Evolutionary conservation across 192 early-diverging fungal genomes (phyloP).

Genomic region (Funneliformis mosseae): DNA sequence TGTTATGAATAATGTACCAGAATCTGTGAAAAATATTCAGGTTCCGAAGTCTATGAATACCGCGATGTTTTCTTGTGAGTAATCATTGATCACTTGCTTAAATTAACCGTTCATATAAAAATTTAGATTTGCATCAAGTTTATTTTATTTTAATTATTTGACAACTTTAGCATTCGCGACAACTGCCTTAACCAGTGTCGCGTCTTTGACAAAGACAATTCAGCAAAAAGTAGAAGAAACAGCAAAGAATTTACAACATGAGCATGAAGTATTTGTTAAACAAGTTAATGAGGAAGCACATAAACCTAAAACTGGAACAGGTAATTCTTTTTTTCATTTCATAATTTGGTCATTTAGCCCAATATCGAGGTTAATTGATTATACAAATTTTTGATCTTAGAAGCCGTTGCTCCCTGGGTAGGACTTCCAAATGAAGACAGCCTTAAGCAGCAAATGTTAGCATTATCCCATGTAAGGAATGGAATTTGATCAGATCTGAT

Average conservation of each 20-base stretch:
- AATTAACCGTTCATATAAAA: background rate
- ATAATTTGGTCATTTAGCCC: background rate
- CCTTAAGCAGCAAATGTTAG: conserved; percentile 52
- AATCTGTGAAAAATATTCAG: conserved; percentile 10
- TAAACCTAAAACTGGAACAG: conserved; percentile 43
- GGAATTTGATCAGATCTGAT: background rate
- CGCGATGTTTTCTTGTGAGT: background rate
- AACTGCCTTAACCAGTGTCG: conserved; percentile 28
- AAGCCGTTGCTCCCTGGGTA: conserved; percentile 53
- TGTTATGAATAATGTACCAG: conserved; percentile 20
- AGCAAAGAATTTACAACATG: conserved; percentile 47
- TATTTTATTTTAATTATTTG: background rate
- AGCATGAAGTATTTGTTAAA: conserved; percentile 53
- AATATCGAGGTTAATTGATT: background rate
- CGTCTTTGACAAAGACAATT: conserved; percentile 15
- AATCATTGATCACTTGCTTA: background rate
- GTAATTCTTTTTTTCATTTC: conserved; percentile 30
- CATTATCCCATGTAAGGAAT: conserved; percentile 49
- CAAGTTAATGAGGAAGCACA: conserved; percentile 47
- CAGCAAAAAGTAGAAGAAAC: conserved; percentile 35
- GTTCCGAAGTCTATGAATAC: conserved; percentile 13
- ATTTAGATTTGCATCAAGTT: background rate
- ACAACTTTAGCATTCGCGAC: conserved; percentile 25
- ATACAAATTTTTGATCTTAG: conserved; percentile 30
- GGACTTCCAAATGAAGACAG: conserved; percentile 55